These are phyloP conservation scores for Hsuehochloa calcarea DNA, from an alignment of 176 grass and related monocot genomes.

Conservation along the genomic window DNA sequence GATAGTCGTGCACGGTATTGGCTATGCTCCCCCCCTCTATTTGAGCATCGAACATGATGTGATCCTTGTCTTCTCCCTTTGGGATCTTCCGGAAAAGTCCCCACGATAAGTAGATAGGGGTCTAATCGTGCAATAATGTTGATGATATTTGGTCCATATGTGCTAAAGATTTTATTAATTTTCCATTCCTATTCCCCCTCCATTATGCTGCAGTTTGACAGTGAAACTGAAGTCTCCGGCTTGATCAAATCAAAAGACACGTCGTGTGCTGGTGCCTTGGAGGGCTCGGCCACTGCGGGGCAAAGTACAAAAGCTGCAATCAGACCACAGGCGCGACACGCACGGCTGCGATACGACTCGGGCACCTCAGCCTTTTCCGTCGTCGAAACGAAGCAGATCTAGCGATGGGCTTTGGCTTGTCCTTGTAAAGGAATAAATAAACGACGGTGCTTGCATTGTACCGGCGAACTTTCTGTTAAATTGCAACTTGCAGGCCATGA, in stretches of 20 bases:
- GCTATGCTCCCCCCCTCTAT: not conserved
- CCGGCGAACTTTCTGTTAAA: not conserved
- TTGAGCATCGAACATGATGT: not conserved
- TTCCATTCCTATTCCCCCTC: not conserved
- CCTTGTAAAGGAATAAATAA: not conserved
- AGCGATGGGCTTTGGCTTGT: not conserved
- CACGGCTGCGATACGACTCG: not conserved
- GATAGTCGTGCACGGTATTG: not conserved
- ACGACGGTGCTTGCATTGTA: not conserved
- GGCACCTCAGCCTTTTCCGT: not conserved
- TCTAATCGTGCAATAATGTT: not conserved
- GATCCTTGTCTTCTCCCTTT: not conserved
- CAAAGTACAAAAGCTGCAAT: not conserved
- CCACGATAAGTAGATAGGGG: not conserved
- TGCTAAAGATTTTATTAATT: not conserved
- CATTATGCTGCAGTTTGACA: not conserved
- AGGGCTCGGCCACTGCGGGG: not conserved
- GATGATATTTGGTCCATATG: not conserved
- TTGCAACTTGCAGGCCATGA: not conserved
- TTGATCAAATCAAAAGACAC: no score
- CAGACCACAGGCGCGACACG: not conserved
- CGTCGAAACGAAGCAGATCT: constrained; percentile 11
- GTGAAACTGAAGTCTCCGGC: not conserved
- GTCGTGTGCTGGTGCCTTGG: not conserved
- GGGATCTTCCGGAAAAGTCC: not conserved